These are phyloP conservation scores for Taphrina sp. DNA, from an alignment of 1,139 yeast species.

Conservation along the genomic window DNA sequence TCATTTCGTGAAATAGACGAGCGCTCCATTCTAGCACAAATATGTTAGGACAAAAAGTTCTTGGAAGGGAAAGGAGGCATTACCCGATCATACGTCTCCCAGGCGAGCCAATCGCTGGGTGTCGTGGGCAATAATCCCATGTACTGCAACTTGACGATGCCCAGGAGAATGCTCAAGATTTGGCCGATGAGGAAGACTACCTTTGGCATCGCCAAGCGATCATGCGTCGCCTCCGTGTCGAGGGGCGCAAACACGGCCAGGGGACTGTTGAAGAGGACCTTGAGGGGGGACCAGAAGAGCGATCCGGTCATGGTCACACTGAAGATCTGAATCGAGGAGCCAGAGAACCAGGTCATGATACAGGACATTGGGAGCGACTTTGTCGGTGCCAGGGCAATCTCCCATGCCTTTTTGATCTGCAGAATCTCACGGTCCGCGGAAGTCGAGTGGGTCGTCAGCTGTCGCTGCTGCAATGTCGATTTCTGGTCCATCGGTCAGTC, in stretches of 20 bases:
- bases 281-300: conserved; percentile 72
- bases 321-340: conserved; percentile 82
- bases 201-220: conserved; percentile 53
- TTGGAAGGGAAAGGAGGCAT: not conserved
- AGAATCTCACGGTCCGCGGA: conserved; percentile 36
- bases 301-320: conserved; percentile 88
- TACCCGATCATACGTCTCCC: conserved; percentile 52
- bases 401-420: conserved; percentile 67
- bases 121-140: conserved; percentile 92
- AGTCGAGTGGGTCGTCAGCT: too few species aligned
- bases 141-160: conserved; percentile 75
- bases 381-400: conserved; percentile 76
- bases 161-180: conserved; percentile 64
- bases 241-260: conserved; percentile 46
- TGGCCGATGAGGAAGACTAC: conserved; percentile 59
- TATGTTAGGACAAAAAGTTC: not conserved
- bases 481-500: too few species aligned
- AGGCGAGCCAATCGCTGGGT: conserved; percentile 86
- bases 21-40: too few species aligned
- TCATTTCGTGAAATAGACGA: too few species aligned
- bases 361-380: conserved; percentile 84
- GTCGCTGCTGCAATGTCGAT: too few species aligned
- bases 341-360: conserved; percentile 91
- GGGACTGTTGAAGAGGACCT: conserved; percentile 63
- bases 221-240: conserved; percentile 40